Base-by-base conservation (phyloP, 192 early-diverging fungal genomes). In the Coemansia sp. region DNA sequence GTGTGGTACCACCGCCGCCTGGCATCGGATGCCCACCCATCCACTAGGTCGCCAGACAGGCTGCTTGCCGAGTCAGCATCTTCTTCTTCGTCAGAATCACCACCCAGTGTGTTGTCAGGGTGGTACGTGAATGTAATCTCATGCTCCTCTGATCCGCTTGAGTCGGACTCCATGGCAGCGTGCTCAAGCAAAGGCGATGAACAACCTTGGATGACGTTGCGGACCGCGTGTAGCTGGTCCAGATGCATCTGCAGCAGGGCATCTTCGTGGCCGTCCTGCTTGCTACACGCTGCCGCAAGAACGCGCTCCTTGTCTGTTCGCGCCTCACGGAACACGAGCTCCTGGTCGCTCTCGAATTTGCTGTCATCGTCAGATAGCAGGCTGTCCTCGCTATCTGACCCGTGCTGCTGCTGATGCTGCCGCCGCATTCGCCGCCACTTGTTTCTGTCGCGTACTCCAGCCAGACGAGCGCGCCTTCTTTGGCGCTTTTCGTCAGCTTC, bases 221-320 rank as follows among this genome's bases (percentile, higher is more conserved):
- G 77, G 19, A 80, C 77, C 4, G 72, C 72, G 19, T 59, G 67
- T 37, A 80, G 56, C 65, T 80, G 77, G 9, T 80, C 77, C 55
- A 80, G 27, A 36, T 80, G 77, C 72, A 80, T 63, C 25, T 64
- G 38, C 25, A 80, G 61, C 57, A 80, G 53, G 9, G 67, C 71
- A 17, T 80, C 77, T 30, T 80, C 77, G 37, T 64, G 67, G 23
- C 65, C 72, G 28, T 64, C 72, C 2, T 38, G 56, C 0, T 64
- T 53, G 8, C 20, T 59, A 15, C 37, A 47, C 14, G 68, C 66
- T 28, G 28, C 60, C 0, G 57, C 68, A 47, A 79, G 53, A 20
- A 62, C 75, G 17, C 57, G 68, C 55, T 79, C 75, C 22, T 64
- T 45, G 4, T 60, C 75, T 9, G 75, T 79, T 29, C 41, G 62